These are phyloP conservation scores for Leccinum pachyderme DNA, from an alignment of 1,284 basidiomycete species.

Conservation along the genomic window DNA sequence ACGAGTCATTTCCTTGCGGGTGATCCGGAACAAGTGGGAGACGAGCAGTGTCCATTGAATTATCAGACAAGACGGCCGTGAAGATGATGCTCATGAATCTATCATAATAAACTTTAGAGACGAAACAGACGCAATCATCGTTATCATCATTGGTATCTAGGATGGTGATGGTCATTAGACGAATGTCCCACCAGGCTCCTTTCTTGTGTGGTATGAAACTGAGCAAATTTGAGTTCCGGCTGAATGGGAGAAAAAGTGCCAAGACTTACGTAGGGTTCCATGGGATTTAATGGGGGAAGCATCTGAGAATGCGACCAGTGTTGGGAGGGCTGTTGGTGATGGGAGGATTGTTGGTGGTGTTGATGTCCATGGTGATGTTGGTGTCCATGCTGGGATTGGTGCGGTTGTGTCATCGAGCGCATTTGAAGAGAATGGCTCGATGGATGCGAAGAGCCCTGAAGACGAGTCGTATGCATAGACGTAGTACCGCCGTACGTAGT, in stretches of 20 bases:
- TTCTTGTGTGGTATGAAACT: conserved; percentile 48
- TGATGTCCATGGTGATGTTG: conserved; percentile 32
- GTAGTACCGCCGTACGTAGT: conserved; percentile 33
- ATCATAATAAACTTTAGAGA: conserved; percentile 40
- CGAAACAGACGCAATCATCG: conserved; percentile 28
- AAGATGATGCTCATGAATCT: conserved; percentile 36
- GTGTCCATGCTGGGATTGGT: conserved; percentile 18
- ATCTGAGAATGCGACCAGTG: conserved; percentile 43
- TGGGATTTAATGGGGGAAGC: conserved; percentile 43
- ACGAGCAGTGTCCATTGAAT: conserved; percentile 32
- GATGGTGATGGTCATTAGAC: conserved; percentile 42
- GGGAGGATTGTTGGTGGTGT: conserved; percentile 7
- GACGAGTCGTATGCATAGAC: conserved; percentile 28
- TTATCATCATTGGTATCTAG: conserved; percentile 48
- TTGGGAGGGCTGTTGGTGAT: conserved; percentile 14
- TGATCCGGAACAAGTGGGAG: conserved; percentile 32
- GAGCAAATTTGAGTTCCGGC: conserved; percentile 10
- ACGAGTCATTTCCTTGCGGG: conserved; percentile 26
- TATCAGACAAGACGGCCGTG: conserved; percentile 38
- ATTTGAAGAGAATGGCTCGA: conserved; percentile 39
- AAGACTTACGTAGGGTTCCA: conserved; percentile 59
- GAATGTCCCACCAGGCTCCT: conserved; percentile 50
- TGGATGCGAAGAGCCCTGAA: conserved; percentile 40
- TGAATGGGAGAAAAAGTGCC: background rate
- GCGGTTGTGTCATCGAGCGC: conserved; percentile 41